Evolutionary conservation across 768 basidiomycete species (phyloP).

Genomic region (Guyanaporus albipodus): DNA sequence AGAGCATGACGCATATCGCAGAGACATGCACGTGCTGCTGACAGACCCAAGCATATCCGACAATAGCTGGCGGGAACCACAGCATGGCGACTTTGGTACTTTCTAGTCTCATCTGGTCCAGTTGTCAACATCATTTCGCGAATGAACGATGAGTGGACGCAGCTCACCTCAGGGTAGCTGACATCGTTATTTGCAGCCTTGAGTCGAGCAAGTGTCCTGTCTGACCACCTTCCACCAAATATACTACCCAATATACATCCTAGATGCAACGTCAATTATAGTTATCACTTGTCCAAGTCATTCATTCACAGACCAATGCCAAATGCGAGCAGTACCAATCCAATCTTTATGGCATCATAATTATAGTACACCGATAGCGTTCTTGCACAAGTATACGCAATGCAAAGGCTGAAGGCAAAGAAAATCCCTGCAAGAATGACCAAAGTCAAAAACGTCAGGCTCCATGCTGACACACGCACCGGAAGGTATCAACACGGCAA

Average conservation of each 20-base stretch:
- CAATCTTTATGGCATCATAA: slow-evolving; percentile 69
- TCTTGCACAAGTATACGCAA: slow-evolving; percentile 72
- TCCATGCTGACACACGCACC: slow-evolving; percentile 20
- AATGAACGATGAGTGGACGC: not conserved
- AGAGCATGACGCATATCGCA: slow-evolving; percentile 69
- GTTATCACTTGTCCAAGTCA: not conserved
- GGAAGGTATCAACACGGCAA: slow-evolving; percentile 46
- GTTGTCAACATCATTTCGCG: not conserved
- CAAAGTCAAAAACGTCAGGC: not conserved
- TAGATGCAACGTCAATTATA: not conserved
- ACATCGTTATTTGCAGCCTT: slow-evolving; percentile 47
- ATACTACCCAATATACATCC: slow-evolving; percentile 50
- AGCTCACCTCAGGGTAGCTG: slow-evolving; percentile 60
- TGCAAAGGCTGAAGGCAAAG: slow-evolving; percentile 66
- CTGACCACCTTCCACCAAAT: slow-evolving; percentile 63
- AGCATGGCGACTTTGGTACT: slow-evolving; percentile 59
- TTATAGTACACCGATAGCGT: slow-evolving; percentile 63
- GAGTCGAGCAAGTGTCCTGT: slow-evolving; percentile 42
- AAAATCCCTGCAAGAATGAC: slow-evolving; percentile 46
- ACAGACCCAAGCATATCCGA: slow-evolving; percentile 78
- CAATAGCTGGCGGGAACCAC: slow-evolving; percentile 49
- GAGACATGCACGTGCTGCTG: slow-evolving; percentile 61
- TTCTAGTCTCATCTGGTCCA: slow-evolving; percentile 63
- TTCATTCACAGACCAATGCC: slow-evolving; percentile 53
- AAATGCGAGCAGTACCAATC: slow-evolving; percentile 72